Evolutionary conservation across 305 asterid species (phyloP).

Genomic region (Fraxinus sp.): DNA sequence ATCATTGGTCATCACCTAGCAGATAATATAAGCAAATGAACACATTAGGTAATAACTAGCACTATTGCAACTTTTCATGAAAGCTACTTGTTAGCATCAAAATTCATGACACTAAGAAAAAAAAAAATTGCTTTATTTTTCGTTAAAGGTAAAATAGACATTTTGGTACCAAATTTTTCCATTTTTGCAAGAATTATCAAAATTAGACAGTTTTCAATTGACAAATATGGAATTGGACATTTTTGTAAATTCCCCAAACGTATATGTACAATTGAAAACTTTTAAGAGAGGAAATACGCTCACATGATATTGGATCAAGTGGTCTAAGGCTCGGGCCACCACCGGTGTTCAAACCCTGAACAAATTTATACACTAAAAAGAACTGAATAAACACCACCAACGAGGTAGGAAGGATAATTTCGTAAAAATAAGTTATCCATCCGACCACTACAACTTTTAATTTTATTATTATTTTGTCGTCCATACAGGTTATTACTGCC

Average conservation of each 20-base stretch:
- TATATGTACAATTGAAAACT: not conserved
- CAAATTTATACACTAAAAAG: not conserved
- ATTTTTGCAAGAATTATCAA: too few relatives aligned
- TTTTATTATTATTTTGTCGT: constrained; percentile 1
- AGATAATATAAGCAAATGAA: not conserved
- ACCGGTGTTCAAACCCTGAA: not conserved
- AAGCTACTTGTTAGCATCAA: too few relatives aligned
- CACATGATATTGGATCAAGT: not conserved
- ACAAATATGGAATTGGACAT: too few relatives aligned
- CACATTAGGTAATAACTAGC: too few relatives aligned
- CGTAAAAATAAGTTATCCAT: not conserved
- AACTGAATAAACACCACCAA: not conserved
- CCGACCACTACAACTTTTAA: not conserved
- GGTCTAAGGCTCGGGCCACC: not conserved
- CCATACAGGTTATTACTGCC: constrained; percentile 24
- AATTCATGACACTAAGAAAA: too few relatives aligned
- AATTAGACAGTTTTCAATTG: too few relatives aligned
- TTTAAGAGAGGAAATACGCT: not conserved
- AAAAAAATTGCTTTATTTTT: too few relatives aligned
- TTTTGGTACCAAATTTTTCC: too few relatives aligned
- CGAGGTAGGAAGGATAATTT: not conserved
- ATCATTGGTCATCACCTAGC: too few relatives aligned
- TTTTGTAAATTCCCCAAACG: too few relatives aligned
- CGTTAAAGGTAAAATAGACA: too few relatives aligned
- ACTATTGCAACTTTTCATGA: too few relatives aligned